Percentiles rank a stretch among this genome's conserved stretches.
These are phyloP conservation scores for Fusarium sp. DNA, from an alignment of 2,329 filamentous ascomycete species.

Conservation along the genomic window DNA sequence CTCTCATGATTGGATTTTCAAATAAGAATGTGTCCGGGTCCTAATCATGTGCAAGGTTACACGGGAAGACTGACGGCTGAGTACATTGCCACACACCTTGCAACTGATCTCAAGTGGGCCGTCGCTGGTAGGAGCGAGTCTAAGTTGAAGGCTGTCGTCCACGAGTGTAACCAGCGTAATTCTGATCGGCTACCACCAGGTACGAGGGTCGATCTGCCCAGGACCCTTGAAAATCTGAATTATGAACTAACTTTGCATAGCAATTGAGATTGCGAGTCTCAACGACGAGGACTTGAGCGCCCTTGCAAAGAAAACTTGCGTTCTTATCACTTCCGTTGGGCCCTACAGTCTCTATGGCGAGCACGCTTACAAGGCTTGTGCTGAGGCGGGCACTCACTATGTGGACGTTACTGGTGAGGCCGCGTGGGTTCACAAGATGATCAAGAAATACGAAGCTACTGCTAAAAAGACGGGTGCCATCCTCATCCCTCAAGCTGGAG, in stretches of 20 bases:
- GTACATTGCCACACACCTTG: conserved; percentile 78
- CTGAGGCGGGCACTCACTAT: conserved; percentile 75
- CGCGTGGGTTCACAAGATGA: conserved; percentile 72
- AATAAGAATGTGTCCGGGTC: neutral
- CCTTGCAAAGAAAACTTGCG: conserved; percentile 69
- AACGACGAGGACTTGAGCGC: conserved; percentile 61
- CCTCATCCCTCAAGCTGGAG: conserved; percentile 72
- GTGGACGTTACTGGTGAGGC: conserved; percentile 74
- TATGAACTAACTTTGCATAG: conserved; percentile 48
- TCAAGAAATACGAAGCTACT: conserved; percentile 68
- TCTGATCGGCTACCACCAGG: conserved; percentile 79
- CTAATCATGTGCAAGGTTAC: conserved; percentile 71
- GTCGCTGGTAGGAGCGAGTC: conserved; percentile 84
- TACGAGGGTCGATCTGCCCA: conserved; percentile 55
- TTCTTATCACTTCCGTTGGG: conserved; percentile 72
- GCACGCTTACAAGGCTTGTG: conserved; percentile 72
- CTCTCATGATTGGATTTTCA: neutral
- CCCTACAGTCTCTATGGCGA: conserved; percentile 72
- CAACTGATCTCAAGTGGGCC: conserved; percentile 88
- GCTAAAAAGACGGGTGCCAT: conserved; percentile 70
- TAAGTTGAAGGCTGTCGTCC: conserved; percentile 79
- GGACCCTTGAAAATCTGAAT: neutral
- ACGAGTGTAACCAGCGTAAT: conserved; percentile 76
- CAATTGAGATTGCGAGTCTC: conserved; percentile 67
- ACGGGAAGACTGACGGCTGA: conserved; percentile 85